Conservation (phyloP, 371 early-diverging fungal species). For the Mortierella sp. region DNA sequence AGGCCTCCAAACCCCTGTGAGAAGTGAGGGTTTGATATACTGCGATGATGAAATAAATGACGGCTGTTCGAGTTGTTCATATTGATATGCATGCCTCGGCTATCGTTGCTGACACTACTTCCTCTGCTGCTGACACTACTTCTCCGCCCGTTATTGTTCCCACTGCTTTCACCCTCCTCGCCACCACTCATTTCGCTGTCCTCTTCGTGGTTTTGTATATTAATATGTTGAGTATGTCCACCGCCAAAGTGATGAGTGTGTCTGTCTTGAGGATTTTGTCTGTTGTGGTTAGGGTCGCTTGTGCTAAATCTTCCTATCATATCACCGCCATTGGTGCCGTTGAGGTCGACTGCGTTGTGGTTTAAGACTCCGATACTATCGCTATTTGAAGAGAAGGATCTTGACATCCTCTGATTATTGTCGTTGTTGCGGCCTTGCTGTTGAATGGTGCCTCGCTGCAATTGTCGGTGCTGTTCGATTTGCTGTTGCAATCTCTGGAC, state of each 20-base stretch:
- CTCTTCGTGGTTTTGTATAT: slow-evolving; percentile 27
- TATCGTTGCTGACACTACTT: slow-evolving; percentile 14
- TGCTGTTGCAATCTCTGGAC: slow-evolving; percentile 45
- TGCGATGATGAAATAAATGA: slow-evolving; percentile 30
- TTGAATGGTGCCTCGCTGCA: slow-evolving; percentile 21
- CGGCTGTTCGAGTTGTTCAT: not conserved
- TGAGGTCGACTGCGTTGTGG: not conserved
- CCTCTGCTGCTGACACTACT: slow-evolving; percentile 10
- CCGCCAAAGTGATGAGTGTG: slow-evolving; percentile 14
- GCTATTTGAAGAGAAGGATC: not conserved
- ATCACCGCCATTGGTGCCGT: not conserved
- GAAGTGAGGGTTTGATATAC: slow-evolving; percentile 23
- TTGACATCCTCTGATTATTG: slow-evolving; percentile 2
- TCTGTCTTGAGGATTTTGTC: not conserved
- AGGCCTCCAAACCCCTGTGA: slow-evolving; percentile 37
- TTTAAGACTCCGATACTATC: not conserved
- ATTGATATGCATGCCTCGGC: slow-evolving; percentile 33
- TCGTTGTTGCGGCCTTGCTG: not conserved
- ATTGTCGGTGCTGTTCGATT: slow-evolving; percentile 44
- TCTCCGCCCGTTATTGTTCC: slow-evolving; percentile 2
- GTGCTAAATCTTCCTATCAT: not conserved
- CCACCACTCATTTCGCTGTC: slow-evolving; percentile 35
- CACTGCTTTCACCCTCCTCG: not conserved
- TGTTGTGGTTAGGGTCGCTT: not conserved
- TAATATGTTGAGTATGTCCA: slow-evolving; percentile 31